Evolutionary conservation across 352 stramenopile species (phyloP).

Genomic region (Phytopythium vexans): DNA sequence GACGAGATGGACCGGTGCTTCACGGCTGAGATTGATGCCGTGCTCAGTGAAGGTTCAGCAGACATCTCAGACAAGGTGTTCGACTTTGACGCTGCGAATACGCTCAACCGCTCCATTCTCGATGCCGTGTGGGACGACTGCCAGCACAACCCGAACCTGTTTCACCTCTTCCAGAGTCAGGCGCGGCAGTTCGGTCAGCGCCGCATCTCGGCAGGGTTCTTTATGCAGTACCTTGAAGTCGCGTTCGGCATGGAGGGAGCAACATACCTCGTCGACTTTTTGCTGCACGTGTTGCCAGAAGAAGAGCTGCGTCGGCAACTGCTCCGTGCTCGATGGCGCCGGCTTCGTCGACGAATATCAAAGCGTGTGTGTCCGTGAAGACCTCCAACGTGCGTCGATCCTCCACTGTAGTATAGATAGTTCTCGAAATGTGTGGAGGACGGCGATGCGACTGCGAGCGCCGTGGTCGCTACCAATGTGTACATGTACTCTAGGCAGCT

Average conservation of each 20-base stretch:
- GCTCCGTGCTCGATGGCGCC: slow-evolving; percentile 58
- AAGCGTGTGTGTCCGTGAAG: slow-evolving; percentile 44
- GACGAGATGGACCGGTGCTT: slow-evolving; percentile 75
- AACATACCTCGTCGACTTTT: slow-evolving; percentile 77
- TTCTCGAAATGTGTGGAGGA: too few relatives aligned
- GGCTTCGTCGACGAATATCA: slow-evolving; percentile 54
- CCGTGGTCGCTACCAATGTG: not conserved
- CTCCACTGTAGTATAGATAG: too few relatives aligned
- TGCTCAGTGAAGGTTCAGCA: slow-evolving; percentile 20
- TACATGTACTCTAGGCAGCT: slow-evolving; percentile 16
- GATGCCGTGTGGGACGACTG: slow-evolving; percentile 85
- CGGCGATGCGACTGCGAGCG: not conserved
- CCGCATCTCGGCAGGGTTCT: slow-evolving; percentile 46
- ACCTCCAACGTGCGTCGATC: not conserved
- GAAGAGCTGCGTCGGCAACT: slow-evolving; percentile 60
- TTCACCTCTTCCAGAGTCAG: slow-evolving; percentile 79
- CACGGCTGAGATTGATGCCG: slow-evolving; percentile 54
- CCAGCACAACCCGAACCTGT: slow-evolving; percentile 80
- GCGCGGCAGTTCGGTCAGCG: slow-evolving; percentile 74
- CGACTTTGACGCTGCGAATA: slow-evolving; percentile 60
- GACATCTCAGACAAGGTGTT: slow-evolving; percentile 26
- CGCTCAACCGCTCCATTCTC: slow-evolving; percentile 69
- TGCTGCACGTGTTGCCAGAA: slow-evolving; percentile 77
- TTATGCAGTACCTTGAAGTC: slow-evolving; percentile 79
- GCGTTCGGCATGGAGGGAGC: slow-evolving; percentile 74